A percentile compares a stretch with the other conserved stretches of the same genome.
These are phyloP conservation scores for Aspergillus sp. DNA, from an alignment of 2,329 filamentous ascomycete genomes.

Conservation along the genomic window DNA sequence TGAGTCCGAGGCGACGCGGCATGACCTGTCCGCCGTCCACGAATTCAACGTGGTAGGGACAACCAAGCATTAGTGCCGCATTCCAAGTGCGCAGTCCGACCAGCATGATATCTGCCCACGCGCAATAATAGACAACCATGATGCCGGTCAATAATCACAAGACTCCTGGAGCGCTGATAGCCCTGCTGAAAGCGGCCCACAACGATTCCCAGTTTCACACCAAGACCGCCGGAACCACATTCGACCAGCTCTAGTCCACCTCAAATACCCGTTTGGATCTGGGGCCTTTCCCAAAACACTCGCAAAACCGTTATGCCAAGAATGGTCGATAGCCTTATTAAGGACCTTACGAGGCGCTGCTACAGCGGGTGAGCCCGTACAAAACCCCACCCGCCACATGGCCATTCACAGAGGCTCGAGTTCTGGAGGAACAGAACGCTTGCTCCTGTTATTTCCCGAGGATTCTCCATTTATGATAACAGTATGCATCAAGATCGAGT, in stretches of 20 bases:
- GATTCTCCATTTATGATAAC: conserved; percentile 4
- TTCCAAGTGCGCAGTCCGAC: neutral
- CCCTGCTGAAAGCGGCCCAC: conserved; percentile 12
- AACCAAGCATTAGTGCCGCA: conserved; percentile 3
- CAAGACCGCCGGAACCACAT: neutral
- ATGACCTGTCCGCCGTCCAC: neutral
- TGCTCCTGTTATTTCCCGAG: conserved; percentile 7
- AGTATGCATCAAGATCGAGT: neutral
- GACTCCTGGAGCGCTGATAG: neutral
- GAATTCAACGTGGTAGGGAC: neutral
- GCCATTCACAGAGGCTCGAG: conserved; percentile 16
- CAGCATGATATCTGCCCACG: neutral
- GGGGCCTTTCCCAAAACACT: conserved; percentile 15
- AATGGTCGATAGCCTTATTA: conserved; percentile 8
- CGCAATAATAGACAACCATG: neutral
- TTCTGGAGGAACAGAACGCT: conserved; percentile 8
- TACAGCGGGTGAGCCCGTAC: conserved; percentile 34
- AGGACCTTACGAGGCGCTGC: conserved; percentile 19
- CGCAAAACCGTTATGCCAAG: conserved; percentile 36
- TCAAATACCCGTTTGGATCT: conserved; percentile 9
- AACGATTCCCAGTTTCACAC: conserved; percentile 4
- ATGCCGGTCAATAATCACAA: conserved; percentile 1
- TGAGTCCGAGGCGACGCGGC: neutral
- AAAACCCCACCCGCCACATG: conserved; percentile 34
- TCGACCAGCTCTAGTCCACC: conserved; percentile 9